A percentile compares a stretch with the other conserved stretches of the same genome.
These are phyloP conservation scores for Lobulomyces angularis DNA, from an alignment of 192 early-diverging fungal genomes.

Conservation along the genomic window DNA sequence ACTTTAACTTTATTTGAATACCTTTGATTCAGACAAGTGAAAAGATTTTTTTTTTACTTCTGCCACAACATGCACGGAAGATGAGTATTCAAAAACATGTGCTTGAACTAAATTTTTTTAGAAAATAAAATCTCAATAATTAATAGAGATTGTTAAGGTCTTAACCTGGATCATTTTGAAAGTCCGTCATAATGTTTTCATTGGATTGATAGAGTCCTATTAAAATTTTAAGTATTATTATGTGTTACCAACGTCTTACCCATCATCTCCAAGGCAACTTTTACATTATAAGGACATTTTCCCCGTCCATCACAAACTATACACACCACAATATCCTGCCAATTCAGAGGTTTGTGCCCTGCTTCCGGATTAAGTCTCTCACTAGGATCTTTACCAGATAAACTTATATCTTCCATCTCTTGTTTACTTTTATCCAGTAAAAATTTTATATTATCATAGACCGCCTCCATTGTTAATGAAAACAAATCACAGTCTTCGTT, in stretches of 20 bases:
- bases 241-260: too few relatives aligned
- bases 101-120: constrained; percentile 2
- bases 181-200: constrained; percentile 4
- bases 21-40: background rate
- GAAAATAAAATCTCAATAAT: too few relatives aligned
- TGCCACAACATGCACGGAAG: background rate
- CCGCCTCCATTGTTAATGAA: constrained; percentile 1
- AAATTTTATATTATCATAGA: constrained; percentile 3
- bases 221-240: too few relatives aligned
- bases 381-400: background rate
- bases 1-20: too few relatives aligned
- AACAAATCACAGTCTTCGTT: constrained; percentile 5
- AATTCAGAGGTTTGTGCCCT: constrained; percentile 1
- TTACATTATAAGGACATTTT: constrained; percentile 3
- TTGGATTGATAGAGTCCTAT: constrained; percentile 3
- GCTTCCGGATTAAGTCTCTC: background rate
- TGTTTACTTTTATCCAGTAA: background rate
- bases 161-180: background rate
- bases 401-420: constrained; percentile 1
- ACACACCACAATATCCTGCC: constrained; percentile 1
- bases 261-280: constrained; percentile 1
- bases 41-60: constrained; percentile 1
- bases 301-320: constrained; percentile 3
- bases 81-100: constrained; percentile 2
- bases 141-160: too few relatives aligned